phyloP scores from a whole-genome alignment of 768 basidiomycete genomes.

The Obba rivulosa region DNA sequence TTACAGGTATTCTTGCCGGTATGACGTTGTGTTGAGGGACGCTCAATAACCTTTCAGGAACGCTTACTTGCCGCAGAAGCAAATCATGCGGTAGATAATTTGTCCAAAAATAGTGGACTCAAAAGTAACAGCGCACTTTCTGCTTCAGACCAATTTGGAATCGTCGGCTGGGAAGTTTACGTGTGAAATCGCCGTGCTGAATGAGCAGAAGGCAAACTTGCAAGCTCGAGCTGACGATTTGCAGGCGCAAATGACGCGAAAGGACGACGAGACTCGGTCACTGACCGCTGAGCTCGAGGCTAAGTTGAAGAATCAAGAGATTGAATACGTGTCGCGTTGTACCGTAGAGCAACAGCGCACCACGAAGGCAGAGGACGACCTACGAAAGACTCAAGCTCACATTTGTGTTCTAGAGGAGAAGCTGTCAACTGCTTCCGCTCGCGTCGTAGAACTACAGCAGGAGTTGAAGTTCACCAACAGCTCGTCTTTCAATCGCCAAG shows the following conservation, averaged over 20 bases:
- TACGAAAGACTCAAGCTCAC: constrained; percentile 13
- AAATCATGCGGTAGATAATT: constrained; percentile 29
- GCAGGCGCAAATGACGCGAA: constrained; percentile 6
- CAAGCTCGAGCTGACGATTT: constrained; percentile 16
- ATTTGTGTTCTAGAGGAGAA: constrained; percentile 10
- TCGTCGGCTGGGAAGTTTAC: constrained; percentile 29
- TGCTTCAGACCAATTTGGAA: constrained; percentile 20
- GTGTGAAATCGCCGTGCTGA: constrained; percentile 34
- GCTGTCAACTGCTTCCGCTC: constrained; percentile 8
- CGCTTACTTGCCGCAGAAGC: constrained; percentile 32
- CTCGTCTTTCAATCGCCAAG: constrained; percentile 14
- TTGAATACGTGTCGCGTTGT: constrained; percentile 1
- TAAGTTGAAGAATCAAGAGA: constrained; percentile 11
- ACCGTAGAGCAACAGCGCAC: constrained; percentile 10
- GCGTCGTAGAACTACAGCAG: constrained; percentile 11
- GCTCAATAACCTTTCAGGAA: constrained; percentile 25
- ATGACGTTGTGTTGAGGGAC: not conserved
- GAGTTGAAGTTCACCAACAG: constrained; percentile 15
- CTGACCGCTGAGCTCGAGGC: constrained; percentile 15
- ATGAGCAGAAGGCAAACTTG: constrained; percentile 34
- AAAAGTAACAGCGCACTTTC: not conserved
- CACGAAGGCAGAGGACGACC: constrained; percentile 9
- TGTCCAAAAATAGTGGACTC: constrained; percentile 7
- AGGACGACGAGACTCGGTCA: constrained; percentile 5
- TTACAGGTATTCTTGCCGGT: constrained; percentile 33